Evolutionary conservation across 345 rosid genomes (phyloP).

Genomic region (Turritis glabra): DNA sequence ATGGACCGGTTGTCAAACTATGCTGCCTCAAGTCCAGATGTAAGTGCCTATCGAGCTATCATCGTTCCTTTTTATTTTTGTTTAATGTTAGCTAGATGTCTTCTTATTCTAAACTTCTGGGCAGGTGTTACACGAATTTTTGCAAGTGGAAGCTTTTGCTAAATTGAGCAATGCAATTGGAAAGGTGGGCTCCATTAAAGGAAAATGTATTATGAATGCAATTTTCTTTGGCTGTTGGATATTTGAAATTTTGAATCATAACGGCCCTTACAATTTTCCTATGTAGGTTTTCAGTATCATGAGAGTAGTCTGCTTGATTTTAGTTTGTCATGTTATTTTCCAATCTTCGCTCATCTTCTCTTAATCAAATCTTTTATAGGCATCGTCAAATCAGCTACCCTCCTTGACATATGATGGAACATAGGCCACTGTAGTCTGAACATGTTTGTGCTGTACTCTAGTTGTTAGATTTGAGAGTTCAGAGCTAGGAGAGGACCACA

Average conservation of each 20-base stretch:
- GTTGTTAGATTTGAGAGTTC: conserved; percentile 1
- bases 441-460: conserved; percentile 3
- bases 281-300: conserved; percentile 19
- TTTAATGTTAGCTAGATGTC: neutral
- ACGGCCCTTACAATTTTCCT: conserved; percentile 7
- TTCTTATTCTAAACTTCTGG: conserved; percentile 14
- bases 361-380: neutral
- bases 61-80: neutral
- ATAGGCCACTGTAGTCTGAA: conserved; percentile 6
- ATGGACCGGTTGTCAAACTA: conserved; percentile 95
- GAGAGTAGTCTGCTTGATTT: conserved; percentile 16
- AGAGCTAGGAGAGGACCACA: neutral
- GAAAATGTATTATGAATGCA: conserved; percentile 7
- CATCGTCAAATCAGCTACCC: neutral
- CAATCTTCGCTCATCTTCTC: neutral
- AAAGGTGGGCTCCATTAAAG: conserved; percentile 51
- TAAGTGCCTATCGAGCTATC: conserved; percentile 38
- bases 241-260: conserved; percentile 5
- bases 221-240: conserved; percentile 8
- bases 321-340: neutral
- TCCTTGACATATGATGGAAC: neutral
- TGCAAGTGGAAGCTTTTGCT: conserved; percentile 91
- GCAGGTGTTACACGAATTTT: conserved; percentile 76
- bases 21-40: conserved; percentile 81
- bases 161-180: conserved; percentile 77